Base-by-base conservation (phyloP, 202 grass and related monocot species). In the Setaria viridis region DNA sequence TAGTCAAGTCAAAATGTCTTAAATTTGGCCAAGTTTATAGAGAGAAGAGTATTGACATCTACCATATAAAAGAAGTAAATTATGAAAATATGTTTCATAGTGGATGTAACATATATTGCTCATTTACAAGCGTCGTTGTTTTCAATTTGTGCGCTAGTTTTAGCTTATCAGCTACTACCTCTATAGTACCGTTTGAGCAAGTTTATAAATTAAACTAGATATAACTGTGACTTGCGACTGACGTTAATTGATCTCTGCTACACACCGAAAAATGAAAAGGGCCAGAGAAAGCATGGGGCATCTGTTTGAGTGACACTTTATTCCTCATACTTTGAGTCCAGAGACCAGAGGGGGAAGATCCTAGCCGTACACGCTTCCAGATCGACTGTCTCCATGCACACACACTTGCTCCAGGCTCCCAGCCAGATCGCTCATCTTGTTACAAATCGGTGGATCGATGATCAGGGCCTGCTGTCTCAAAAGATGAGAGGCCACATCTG, bases 401-500 rank as follows among this genome's bases (percentile, higher is more conserved):
- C 5, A 86, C 48, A 51, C 4, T 39, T 48, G 16, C 55, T 84
- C 73, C 19, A 63, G 34, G 72, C 67, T 78, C 39, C 39, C 65
- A 21, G 47, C 66, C 77, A 83, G 32, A 72, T 73, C 17, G 11
- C n/a, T 63, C 79, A 42, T 77, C 34, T 78, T 12, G 62, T 76
- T 54, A 67, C 65, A 17, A 30, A 76, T 45, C 50, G 21, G 82
- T 91, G 25, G 25, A 25, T 25, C 50, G 51, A 66, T 57, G 51
- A 76, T 77, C 80, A 64, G 66, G 68, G 69, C 63, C 55, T 15
- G 34, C 55, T 49, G 81, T 79, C 53, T 78, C 72, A 91, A 95
- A 95, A 95, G 90, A 91, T 91, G 93, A 92, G 86, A 89, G 75
- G 80, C 92, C 87, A 92, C 87, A 78, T 88, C 89, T 35, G 35